phyloP scores from a whole-genome alignment of 2,329 filamentous ascomycete genomes.

The Colletotrichum sp. region DNA sequence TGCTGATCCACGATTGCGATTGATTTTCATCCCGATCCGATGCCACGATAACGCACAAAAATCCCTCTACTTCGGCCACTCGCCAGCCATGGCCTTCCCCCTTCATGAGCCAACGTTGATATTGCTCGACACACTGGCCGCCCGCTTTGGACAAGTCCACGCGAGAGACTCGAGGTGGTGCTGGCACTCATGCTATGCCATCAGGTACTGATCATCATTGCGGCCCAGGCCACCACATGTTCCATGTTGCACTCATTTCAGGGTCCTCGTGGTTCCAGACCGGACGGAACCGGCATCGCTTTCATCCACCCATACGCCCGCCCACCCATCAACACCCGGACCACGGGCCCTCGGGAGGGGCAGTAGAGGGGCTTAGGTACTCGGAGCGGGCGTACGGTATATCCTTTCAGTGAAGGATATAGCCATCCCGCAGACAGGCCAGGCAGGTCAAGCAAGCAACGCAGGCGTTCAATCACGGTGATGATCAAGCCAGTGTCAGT shows the following conservation, averaged over 20 bases:
- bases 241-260: background rate
- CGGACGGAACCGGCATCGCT: conserved; percentile 2
- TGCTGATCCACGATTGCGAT: conserved; percentile 11
- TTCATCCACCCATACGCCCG: background rate
- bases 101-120: background rate
- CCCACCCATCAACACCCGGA: background rate
- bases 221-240: background rate
- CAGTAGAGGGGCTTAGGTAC: background rate
- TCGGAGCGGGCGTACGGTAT: background rate
- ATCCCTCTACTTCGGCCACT: conserved; percentile 8
- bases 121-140: background rate
- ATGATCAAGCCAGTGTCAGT: background rate
- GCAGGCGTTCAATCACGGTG: background rate
- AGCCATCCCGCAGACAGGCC: background rate
- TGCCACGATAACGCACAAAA: conserved; percentile 3
- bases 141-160: background rate
- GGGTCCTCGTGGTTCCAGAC: background rate
- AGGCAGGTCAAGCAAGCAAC: background rate
- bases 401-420: background rate
- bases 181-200: background rate
- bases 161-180: background rate
- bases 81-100: background rate
- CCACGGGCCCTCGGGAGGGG: background rate
- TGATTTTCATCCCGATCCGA: conserved; percentile 8
- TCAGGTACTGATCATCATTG: background rate